These are phyloP conservation scores for Mycena polygramma DNA, from an alignment of 768 basidiomycete species.

Conservation along the genomic window DNA sequence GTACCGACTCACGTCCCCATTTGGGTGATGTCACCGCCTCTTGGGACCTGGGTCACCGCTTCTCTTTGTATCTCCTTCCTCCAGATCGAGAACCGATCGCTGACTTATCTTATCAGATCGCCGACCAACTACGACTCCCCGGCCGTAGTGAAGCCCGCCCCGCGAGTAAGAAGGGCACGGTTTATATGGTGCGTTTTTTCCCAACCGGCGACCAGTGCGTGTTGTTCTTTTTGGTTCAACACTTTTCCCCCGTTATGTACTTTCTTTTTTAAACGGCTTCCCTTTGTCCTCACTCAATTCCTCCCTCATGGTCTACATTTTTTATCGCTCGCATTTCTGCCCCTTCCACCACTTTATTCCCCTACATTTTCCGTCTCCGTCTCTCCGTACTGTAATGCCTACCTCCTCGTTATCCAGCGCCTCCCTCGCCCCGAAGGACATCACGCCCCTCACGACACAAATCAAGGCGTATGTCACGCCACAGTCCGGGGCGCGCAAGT, in stretches of 20 bases:
- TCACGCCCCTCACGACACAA: conserved; percentile 83
- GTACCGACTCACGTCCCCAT: too few species aligned
- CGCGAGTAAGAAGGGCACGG: conserved; percentile 74
- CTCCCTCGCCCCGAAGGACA: conserved; percentile 88
- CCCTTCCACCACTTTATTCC: background rate
- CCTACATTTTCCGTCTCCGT: background rate
- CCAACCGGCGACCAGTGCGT: conserved; percentile 95
- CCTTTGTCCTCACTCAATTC: conserved; percentile 8
- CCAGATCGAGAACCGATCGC: background rate
- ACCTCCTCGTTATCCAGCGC: conserved; percentile 69
- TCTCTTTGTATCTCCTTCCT: too few species aligned
- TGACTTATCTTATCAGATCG: conserved; percentile 67
- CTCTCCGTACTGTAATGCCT: too few species aligned
- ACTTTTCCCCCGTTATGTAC: too few species aligned
- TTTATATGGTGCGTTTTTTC: conserved; percentile 85
- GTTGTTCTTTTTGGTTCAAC: too few species aligned
- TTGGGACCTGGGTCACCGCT: too few species aligned
- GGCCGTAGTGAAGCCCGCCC: conserved; percentile 81
- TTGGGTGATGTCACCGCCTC: too few species aligned
- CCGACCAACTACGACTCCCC: conserved; percentile 79
- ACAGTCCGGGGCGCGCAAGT: conserved; percentile 75
- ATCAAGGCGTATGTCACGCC: conserved; percentile 83
- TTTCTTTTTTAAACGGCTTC: too few species aligned
- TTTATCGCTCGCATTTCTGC: background rate
- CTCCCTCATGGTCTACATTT: too few species aligned